Conservation (phyloP, 2,329 filamentous ascomycete genomes). For the Penicillium sclerotiorum region DNA sequence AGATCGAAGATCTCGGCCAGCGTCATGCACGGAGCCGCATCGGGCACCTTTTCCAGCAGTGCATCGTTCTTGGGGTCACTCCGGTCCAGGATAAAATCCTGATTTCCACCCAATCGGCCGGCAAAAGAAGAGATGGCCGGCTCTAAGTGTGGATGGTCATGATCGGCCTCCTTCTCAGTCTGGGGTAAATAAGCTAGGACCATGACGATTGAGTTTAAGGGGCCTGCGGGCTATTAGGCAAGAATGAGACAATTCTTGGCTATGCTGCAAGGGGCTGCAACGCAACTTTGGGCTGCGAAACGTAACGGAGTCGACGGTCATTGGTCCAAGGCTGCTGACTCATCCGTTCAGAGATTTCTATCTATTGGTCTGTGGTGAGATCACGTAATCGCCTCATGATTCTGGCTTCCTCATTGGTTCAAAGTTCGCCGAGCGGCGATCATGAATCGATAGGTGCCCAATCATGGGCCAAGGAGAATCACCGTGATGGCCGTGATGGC, state of each 20-base stretch:
- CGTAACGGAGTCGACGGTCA: conserved; percentile 8
- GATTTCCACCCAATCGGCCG: conserved; percentile 41
- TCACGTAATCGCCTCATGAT: neutral
- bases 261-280: conserved; percentile 2
- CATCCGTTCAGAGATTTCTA: conserved; percentile 1
- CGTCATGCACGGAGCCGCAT: conserved; percentile 47
- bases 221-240: conserved; percentile 7
- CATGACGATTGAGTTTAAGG: conserved; percentile 17
- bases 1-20: conserved; percentile 39
- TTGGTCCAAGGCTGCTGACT: conserved; percentile 5
- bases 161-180: conserved; percentile 12
- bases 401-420: neutral
- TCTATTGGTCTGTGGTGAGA: no score
- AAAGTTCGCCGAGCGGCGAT: conserved; percentile 5
- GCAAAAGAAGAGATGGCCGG: conserved; percentile 32
- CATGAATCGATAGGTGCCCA: conserved; percentile 3
- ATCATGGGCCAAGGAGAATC: neutral
- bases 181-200: conserved; percentile 18
- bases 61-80: conserved; percentile 32
- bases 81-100: conserved; percentile 36
- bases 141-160: conserved; percentile 16
- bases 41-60: conserved; percentile 38
- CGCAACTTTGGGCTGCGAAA: conserved; percentile 8
- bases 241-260: conserved; percentile 14
- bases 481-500: conserved; percentile 3